A percentile compares a stretch with the other conserved stretches of the same genome.
phyloP scores from a whole-genome alignment of 306 rosid genomes.

The Medicago lupulina region DNA sequence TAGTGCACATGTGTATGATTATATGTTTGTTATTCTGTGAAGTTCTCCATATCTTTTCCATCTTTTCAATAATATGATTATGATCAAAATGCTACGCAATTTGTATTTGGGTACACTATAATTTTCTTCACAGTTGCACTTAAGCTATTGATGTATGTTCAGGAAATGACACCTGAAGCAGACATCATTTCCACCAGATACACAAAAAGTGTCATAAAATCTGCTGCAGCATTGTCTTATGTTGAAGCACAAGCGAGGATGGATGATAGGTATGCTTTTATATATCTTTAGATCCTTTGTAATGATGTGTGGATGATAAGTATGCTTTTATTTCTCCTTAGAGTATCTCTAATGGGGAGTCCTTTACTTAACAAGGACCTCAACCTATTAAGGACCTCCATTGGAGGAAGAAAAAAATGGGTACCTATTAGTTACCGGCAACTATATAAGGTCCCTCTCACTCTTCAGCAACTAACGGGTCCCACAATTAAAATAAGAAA shows the following conservation, averaged over 20 bases:
- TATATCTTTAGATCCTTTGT: slow-evolving; percentile 39
- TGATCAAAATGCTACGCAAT: slow-evolving; percentile 29
- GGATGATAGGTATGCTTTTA: slow-evolving; percentile 83
- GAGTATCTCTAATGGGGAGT: too few species aligned
- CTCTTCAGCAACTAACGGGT: too few species aligned
- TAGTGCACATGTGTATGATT: background rate
- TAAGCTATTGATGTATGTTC: slow-evolving; percentile 45
- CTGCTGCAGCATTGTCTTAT: slow-evolving; percentile 89
- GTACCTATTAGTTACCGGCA: too few species aligned
- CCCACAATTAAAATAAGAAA: too few species aligned
- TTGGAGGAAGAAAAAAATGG: too few species aligned
- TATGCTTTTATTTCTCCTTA: too few species aligned
- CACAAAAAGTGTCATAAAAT: slow-evolving; percentile 90
- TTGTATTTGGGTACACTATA: slow-evolving; percentile 27
- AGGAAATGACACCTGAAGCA: slow-evolving; percentile 98
- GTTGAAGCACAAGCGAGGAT: slow-evolving; percentile 98
- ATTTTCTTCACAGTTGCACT: slow-evolving; percentile 13
- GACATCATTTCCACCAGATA: slow-evolving; percentile 77
- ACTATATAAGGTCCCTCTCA: too few species aligned
- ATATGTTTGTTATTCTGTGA: background rate
- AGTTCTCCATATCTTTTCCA: background rate
- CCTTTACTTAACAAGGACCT: too few species aligned
- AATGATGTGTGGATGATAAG: too few species aligned
- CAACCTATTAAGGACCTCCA: too few species aligned
- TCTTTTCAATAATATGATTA: slow-evolving; percentile 27